Conservation (phyloP, 1,284 basidiomycete genomes). For the Xerocomus alliaceus region DNA sequence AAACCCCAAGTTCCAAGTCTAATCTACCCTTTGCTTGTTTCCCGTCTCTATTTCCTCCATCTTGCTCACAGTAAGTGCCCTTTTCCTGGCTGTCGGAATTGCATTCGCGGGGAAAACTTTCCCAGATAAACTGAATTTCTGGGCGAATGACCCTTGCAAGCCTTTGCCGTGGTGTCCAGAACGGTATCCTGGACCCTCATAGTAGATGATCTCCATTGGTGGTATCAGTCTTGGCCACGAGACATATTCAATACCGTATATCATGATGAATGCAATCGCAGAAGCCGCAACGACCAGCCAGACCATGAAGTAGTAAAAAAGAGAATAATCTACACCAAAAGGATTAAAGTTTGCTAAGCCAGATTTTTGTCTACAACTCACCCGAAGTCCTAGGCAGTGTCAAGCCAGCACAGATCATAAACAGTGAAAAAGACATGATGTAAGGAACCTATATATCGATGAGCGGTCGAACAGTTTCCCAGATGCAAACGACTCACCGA, state of each 20-base stretch:
- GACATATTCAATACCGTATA: conserved; percentile 88
- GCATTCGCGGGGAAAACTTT: conserved; percentile 42
- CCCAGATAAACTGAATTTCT: conserved; percentile 43
- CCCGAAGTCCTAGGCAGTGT: conserved; percentile 85
- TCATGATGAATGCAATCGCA: conserved; percentile 73
- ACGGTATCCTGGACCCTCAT: conserved; percentile 86
- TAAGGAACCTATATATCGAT: conserved; percentile 76
- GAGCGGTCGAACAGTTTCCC: conserved; percentile 9
- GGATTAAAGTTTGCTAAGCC: conserved; percentile 10
- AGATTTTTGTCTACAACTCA: conserved; percentile 49
- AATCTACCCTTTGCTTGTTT: conserved; percentile 75
- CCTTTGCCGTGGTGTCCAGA: conserved; percentile 82
- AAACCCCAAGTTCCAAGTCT: conserved; percentile 26
- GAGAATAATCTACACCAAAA: conserved; percentile 68
- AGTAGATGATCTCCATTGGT: conserved; percentile 84
- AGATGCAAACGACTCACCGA: conserved; percentile 60
- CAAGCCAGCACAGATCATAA: conserved; percentile 86
- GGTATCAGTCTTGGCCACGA: conserved; percentile 93
- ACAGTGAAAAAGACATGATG: conserved; percentile 78
- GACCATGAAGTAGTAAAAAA: conserved; percentile 79
- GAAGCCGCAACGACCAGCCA: conserved; percentile 74
- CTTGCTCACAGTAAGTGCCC: conserved; percentile 48
- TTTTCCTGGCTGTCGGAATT: conserved; percentile 45
- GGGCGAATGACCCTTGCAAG: conserved; percentile 48
- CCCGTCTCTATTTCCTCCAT: conserved; percentile 65